Base-by-base conservation (phyloP, 345 rosid genomes). In the Heritiera littoralis region DNA sequence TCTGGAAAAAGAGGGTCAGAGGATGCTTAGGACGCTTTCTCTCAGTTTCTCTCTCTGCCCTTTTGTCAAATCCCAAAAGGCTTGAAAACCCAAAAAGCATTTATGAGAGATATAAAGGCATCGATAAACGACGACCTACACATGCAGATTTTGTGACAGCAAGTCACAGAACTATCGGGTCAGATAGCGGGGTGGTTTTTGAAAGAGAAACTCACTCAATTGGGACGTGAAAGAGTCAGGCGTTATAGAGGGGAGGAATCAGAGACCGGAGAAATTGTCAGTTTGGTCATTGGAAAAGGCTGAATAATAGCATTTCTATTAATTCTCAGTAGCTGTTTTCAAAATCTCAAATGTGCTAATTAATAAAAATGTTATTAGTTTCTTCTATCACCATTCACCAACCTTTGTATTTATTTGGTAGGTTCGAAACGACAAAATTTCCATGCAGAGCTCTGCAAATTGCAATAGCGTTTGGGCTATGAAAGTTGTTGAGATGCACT, bases 261-360 rank as follows among this genome's bases (percentile, higher is more conserved):
- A 68, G 67, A 79, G 61, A 80, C 52, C 46, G 79, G 66, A 67
- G 79, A 77, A 72, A 77, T 72, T 81, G 84, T 82, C 87, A 84
- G 90, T 79, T 82, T 79, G 71, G 81, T 80, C 83, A 84, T 80
- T 56, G 87, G 85, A 79, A 87, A 87, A 69, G 80, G 83, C 82
- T 80, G 86, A 83, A 80, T 80, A 80, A 75, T 71, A 83, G 78
- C 61, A 1, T 18, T 64, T 67, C 11, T 3, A 63, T 10, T 49
- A 64, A 18, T 45, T 30, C 48, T 43, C 1, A 49, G 6, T 65
- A 9, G 7, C 56, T 35, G 68, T 65, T 63, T 76, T 58, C 15
- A 49, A 58, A 5, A 4, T n/a, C 11, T n/a, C 32, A n/a, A 20
- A 18, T 30, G 28, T 9, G 12, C 3, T 9, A 54, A 35, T 35